A percentile compares a stretch with the other conserved stretches of the same genome.
phyloP scores from a whole-genome alignment of 306 rosid genomes.

The Senna siamea region DNA sequence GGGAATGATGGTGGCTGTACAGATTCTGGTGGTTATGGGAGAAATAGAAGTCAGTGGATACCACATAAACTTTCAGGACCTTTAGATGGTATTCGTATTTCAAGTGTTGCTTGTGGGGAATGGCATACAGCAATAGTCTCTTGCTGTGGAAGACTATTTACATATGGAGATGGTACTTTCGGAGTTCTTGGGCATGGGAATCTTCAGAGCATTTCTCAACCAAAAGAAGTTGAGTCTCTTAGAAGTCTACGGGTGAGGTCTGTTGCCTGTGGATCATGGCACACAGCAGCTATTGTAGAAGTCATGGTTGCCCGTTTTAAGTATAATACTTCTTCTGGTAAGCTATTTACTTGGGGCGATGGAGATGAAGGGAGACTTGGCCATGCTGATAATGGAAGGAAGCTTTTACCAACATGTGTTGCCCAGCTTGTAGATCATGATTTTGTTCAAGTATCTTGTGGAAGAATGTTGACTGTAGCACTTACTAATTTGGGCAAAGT shows the following conservation, averaged over 20 bases:
- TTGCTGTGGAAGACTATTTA: conserved; percentile 65
- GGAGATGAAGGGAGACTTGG: conserved; percentile 82
- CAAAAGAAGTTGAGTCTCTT: conserved; percentile 80
- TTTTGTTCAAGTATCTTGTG: conserved; percentile 83
- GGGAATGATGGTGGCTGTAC: conserved; percentile 61
- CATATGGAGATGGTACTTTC: conserved; percentile 89
- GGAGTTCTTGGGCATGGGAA: conserved; percentile 90
- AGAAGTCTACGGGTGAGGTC: conserved; percentile 67
- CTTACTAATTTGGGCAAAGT: conserved; percentile 75
- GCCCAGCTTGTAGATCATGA: conserved; percentile 73
- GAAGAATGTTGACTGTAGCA: conserved; percentile 75
- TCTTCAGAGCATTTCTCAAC: conserved; percentile 56
- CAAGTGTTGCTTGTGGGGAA: conserved; percentile 78
- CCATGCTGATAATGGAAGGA: conserved; percentile 60
- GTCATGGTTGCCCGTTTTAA: conserved; percentile 49
- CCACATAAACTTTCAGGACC: conserved; percentile 63
- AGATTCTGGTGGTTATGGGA: conserved; percentile 47
- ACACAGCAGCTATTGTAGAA: conserved; percentile 78
- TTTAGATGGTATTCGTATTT: conserved; percentile 57
- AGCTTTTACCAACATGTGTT: conserved; percentile 76
- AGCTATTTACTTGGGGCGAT: conserved; percentile 93
- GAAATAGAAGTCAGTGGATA: conserved; percentile 65
- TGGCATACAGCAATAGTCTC: conserved; percentile 86
- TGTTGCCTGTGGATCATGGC: conserved; percentile 93
- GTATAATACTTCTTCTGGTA: conserved; percentile 58